Evolutionary conservation across 2,329 filamentous ascomycete genomes (phyloP), one percentile per base, ranked within the genome.

Genomic region (Arthrinium phaeospermum): DNA sequence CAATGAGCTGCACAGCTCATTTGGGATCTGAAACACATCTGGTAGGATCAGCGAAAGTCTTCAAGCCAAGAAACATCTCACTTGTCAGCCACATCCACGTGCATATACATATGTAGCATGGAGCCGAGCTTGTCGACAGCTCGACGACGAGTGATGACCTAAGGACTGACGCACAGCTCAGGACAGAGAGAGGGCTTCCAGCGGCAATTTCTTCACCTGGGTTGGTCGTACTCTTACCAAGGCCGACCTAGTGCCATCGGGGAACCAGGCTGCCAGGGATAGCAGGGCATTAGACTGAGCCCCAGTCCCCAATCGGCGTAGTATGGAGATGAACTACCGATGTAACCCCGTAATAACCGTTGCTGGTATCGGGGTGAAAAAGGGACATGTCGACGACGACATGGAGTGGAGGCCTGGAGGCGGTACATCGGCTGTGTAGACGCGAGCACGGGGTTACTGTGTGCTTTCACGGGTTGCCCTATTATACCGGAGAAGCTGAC

Each of bases 281-380:
- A 64, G 19, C 57, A 41, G 14, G 57, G 57, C 57, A 41, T 64
- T 64, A 64, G 57, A 41, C 57, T 37, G 57, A 64, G 57, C 57
- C 57, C 57, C 57, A 64, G 57, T 64, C 57, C 41, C 34, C 34
- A 64, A 64, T 64, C 19, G 57, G 57, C 57, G 57, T 41, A 41
- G 19, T 24, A 64, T 64, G 57, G 57, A 41, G 57, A 41, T 41
- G 57, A 64, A 64, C 57, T 64, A 64, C 57, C 57, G 57, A 64
- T 64, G 57, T 64, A 64, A 64, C 57, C 57, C 57, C 57, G 57
- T 64, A 64, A 64, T 64, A 64, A 64, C 57, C 57, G 57, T 64
- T 64, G 34, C 22, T 64, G 57, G 57, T 64, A 64, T 64, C 57
- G 57, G 53, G 41, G 57, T 34, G 57, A 64, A n/a, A n/a, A n/a